These are phyloP conservation scores for Narthecium ossifragum DNA, from an alignment of 106 monocot species.

Conservation along the genomic window DNA sequence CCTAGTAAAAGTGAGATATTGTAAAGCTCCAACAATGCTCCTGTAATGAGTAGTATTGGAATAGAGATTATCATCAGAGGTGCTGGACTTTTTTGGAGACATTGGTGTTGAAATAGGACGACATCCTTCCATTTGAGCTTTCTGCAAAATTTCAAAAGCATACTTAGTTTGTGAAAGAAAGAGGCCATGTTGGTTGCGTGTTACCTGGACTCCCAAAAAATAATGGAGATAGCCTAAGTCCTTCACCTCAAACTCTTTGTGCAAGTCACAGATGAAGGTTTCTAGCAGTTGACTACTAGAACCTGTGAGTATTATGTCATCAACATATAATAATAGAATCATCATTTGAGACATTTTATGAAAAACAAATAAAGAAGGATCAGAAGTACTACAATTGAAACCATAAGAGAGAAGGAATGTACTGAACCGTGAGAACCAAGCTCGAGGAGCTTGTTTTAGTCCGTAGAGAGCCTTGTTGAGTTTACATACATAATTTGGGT, in stretches of 20 bases:
- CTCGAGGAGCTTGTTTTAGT: not conserved
- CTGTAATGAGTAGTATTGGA: not conserved
- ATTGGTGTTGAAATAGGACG: not conserved
- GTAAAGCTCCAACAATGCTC: not conserved
- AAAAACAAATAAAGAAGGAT: not conserved
- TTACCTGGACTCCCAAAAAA: not conserved
- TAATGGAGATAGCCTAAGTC: not conserved
- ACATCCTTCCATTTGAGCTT: not conserved
- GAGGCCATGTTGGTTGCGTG: not conserved
- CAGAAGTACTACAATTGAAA: not conserved
- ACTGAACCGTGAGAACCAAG: too few relatives aligned
- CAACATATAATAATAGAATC: not conserved
- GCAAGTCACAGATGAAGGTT: not conserved
- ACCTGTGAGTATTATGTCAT: not conserved
- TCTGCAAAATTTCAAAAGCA: not conserved
- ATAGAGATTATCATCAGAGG: not conserved
- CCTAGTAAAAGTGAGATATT: not conserved
- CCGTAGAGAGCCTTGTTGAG: not conserved
- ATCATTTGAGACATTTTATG: not conserved
- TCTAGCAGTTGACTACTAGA: not conserved
- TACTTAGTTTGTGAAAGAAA: not conserved
- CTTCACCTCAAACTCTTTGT: not conserved
- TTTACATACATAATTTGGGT: not conserved
- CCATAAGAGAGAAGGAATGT: too few relatives aligned
- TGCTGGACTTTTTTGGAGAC: not conserved